Percentiles rank a stretch among this genome's conserved stretches.
Evolutionary conservation across 2,329 filamentous ascomycete species (phyloP).

Genomic region (Fusarium torulosum): DNA sequence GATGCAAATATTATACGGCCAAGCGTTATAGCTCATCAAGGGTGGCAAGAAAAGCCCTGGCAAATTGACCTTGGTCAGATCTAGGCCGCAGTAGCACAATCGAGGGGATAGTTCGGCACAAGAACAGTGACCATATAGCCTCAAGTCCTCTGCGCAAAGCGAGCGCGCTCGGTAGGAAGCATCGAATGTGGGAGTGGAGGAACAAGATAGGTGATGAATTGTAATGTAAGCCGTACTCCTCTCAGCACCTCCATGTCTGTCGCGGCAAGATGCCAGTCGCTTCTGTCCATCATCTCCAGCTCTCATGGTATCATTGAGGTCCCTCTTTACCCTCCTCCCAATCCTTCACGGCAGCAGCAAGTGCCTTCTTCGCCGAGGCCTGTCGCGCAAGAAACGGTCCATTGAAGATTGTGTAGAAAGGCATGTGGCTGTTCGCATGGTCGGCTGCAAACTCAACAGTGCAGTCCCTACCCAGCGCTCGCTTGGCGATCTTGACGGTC

Average conservation of each 20-base stretch:
- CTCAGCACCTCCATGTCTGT: background rate
- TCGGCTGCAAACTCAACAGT: constrained; percentile 77
- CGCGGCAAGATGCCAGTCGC: background rate
- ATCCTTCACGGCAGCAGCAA: constrained; percentile 52
- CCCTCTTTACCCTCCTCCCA: constrained; percentile 23
- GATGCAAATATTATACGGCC: no score
- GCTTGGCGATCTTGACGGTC: constrained; percentile 73
- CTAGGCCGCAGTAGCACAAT: no score
- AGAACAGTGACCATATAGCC: no score
- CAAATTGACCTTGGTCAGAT: no score
- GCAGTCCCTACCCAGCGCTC: constrained; percentile 71
- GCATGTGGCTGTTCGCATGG: constrained; percentile 77
- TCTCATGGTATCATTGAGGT: constrained; percentile 1
- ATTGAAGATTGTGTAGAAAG: constrained; percentile 72
- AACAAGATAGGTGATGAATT: background rate
- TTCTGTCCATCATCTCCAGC: background rate
- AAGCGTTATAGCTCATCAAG: no score
- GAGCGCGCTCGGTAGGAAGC: no score
- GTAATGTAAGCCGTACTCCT: background rate
- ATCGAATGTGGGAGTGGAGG: background rate
- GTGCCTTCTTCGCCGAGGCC: constrained; percentile 61
- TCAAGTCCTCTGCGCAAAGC: no score
- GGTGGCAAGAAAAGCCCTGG: no score
- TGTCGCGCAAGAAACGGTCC: constrained; percentile 68
- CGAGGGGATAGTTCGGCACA: no score